Conservation (phyloP, 306 rosid species). For the Trichosanthes truncata region DNA sequence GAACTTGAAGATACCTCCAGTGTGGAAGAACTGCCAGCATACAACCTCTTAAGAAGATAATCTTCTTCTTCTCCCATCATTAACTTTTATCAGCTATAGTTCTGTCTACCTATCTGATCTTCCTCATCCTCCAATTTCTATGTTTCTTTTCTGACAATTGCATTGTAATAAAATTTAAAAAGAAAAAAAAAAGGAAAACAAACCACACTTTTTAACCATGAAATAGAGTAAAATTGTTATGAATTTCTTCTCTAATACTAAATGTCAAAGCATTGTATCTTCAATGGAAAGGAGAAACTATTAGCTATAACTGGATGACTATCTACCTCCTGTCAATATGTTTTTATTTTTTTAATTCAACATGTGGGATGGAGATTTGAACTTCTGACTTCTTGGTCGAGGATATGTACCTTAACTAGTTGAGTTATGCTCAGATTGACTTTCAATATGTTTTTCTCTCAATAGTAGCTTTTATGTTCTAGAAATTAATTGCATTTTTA, state of each 20-base stretch:
- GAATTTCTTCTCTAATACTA: neutral
- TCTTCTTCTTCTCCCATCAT: neutral
- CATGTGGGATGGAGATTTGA: no score
- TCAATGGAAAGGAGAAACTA: conserved; percentile 1
- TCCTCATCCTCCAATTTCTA: neutral
- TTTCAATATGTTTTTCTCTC: no score
- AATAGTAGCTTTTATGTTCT: no score
- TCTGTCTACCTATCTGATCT: neutral
- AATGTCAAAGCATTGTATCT: neutral
- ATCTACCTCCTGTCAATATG: neutral
- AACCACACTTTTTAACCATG: neutral
- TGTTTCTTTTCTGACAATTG: neutral
- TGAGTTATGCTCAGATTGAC: no score
- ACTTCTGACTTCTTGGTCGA: no score
- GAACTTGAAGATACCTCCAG: conserved; percentile 66
- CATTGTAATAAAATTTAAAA: conserved; percentile 1
- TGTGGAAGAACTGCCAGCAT: conserved; percentile 77
- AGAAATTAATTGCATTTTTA: no score
- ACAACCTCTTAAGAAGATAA: conserved; percentile 58
- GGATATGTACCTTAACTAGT: no score
- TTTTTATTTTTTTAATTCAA: neutral
- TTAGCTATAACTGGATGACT: neutral
- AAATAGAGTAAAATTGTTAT: neutral
- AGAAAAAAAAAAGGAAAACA: neutral
- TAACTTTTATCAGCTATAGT: neutral